phyloP scores from a whole-genome alignment of 1,139 yeast genomes.

The Suhomyces choctaworum region DNA sequence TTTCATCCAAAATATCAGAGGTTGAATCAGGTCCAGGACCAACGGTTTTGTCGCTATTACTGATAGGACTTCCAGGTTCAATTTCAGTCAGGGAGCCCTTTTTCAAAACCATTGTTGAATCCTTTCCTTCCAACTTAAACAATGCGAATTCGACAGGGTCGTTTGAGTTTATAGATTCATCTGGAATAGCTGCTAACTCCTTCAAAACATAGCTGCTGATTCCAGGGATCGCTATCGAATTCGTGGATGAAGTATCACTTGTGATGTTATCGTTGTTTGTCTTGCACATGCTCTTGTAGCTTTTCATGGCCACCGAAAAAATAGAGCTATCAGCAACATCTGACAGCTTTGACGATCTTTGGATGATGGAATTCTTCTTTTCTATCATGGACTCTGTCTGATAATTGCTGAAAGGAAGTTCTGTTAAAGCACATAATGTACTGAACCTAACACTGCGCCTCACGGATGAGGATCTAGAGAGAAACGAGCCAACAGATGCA shows the following conservation, averaged over 20 bases:
- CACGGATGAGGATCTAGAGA: constrained; percentile 28
- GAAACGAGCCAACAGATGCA: constrained; percentile 24
- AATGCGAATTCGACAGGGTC: constrained; percentile 75
- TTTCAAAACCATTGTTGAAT: constrained; percentile 13
- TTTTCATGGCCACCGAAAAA: constrained; percentile 34
- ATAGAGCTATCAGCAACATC: constrained; percentile 39
- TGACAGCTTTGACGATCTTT: constrained; percentile 24
- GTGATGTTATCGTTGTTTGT: constrained; percentile 10
- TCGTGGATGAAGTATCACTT: constrained; percentile 24
- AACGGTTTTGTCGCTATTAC: constrained; percentile 1
- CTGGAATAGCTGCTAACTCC: constrained; percentile 79
- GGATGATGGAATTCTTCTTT: constrained; percentile 11
- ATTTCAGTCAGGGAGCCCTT: background rate
- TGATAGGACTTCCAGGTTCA: constrained; percentile 4
- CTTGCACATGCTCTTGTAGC: constrained; percentile 23
- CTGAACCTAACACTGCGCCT: constrained; percentile 40
- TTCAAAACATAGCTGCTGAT: constrained; percentile 62
- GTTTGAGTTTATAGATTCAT: constrained; percentile 59
- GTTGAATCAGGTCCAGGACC: constrained; percentile 21
- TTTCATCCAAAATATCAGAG: constrained; percentile 41
- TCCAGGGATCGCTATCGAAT: constrained; percentile 58
- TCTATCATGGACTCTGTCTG: constrained; percentile 17
- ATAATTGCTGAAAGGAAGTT: constrained; percentile 38
- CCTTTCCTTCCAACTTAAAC: constrained; percentile 73
- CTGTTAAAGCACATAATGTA: constrained; percentile 43